A percentile compares a stretch with the other conserved stretches of the same genome.
These are phyloP conservation scores for Vigna hirtella DNA, from an alignment of 306 rosid genomes.

Conservation along the genomic window DNA sequence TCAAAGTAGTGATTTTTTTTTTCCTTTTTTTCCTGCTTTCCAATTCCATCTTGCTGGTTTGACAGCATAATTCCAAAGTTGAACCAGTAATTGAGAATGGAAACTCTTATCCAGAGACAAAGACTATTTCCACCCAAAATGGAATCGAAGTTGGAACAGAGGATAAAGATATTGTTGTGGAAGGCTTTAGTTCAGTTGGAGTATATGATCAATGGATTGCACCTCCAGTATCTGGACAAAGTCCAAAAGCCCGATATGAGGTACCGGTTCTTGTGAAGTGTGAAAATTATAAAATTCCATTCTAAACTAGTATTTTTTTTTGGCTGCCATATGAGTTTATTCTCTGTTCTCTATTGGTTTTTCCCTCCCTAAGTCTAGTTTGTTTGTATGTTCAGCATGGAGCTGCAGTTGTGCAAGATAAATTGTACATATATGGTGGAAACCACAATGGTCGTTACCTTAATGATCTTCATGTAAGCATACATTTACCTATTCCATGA, in stretches of 20 bases:
- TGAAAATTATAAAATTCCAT: conserved; percentile 35
- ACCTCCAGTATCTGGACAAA: conserved; percentile 74
- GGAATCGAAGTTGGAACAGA: conserved; percentile 69
- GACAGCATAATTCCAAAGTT: conserved; percentile 69
- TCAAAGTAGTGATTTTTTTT: conserved; percentile 33
- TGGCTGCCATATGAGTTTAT: conserved; percentile 19
- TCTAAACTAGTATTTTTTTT: conserved; percentile 25
- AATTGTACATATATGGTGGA: conserved; percentile 94
- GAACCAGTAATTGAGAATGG: conserved; percentile 80
- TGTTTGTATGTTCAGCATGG: conserved; percentile 76
- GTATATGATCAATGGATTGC: conserved; percentile 87
- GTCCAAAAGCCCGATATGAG: conserved; percentile 92
- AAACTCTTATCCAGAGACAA: conserved; percentile 71
- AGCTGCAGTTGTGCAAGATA: conserved; percentile 85
- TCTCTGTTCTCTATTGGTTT: not conserved
- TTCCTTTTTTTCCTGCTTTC: not conserved
- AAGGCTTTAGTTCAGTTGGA: conserved; percentile 70
- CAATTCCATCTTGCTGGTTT: conserved; percentile 43
- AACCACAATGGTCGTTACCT: conserved; percentile 98
- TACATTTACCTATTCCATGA: conserved; percentile 36
- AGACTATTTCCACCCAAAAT: conserved; percentile 74
- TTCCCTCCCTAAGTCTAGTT: conserved; percentile 40
- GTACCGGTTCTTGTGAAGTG: conserved; percentile 50
- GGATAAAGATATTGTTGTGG: conserved; percentile 81
- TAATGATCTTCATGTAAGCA: conserved; percentile 85